These are phyloP conservation scores for Rubroshorea leprosula DNA, from an alignment of 345 rosid species.

Conservation along the genomic window DNA sequence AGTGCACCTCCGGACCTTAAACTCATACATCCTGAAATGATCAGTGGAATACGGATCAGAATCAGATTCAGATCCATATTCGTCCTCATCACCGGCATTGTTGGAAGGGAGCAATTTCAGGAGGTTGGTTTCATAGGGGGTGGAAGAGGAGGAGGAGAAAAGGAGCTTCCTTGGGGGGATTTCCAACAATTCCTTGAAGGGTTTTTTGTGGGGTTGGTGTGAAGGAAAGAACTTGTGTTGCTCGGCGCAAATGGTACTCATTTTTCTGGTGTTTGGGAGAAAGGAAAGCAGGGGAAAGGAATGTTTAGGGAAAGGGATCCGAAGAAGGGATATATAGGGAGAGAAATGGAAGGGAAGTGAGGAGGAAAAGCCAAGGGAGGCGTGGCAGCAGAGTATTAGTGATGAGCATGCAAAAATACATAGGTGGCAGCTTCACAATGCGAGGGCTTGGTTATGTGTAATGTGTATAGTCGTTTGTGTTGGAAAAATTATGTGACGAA, in stretches of 20 bases:
- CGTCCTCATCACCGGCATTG: slow-evolving; percentile 11
- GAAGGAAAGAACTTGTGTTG: not conserved
- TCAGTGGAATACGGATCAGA: slow-evolving; percentile 65
- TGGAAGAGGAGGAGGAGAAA: not conserved
- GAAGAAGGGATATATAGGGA: slow-evolving; percentile 15
- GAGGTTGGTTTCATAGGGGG: slow-evolving; percentile 8
- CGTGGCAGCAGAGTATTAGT: slow-evolving; percentile 47
- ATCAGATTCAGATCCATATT: slow-evolving; percentile 28
- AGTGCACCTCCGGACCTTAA: slow-evolving; percentile 85
- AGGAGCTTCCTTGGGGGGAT: slow-evolving; percentile 63
- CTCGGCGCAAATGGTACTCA: slow-evolving; percentile 40
- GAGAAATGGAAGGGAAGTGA: not conserved
- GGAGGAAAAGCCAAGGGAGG: too few relatives aligned
- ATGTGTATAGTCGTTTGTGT: not conserved
- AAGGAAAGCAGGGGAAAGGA: not conserved
- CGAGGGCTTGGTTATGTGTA: slow-evolving; percentile 22
- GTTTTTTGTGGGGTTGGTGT: slow-evolving; percentile 1
- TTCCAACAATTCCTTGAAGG: slow-evolving; percentile 27
- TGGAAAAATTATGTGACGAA: not conserved
- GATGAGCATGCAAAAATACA: slow-evolving; percentile 45
- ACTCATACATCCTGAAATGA: slow-evolving; percentile 87
- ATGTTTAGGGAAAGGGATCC: slow-evolving; percentile 18
- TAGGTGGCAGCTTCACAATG: slow-evolving; percentile 37
- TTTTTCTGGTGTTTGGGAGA: not conserved
- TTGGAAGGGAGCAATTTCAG: slow-evolving; percentile 37